These are phyloP conservation scores for Physcomitrellopsis africana DNA, from an alignment of 225 moss, liverwort and hornwort genomes.

Conservation along the genomic window DNA sequence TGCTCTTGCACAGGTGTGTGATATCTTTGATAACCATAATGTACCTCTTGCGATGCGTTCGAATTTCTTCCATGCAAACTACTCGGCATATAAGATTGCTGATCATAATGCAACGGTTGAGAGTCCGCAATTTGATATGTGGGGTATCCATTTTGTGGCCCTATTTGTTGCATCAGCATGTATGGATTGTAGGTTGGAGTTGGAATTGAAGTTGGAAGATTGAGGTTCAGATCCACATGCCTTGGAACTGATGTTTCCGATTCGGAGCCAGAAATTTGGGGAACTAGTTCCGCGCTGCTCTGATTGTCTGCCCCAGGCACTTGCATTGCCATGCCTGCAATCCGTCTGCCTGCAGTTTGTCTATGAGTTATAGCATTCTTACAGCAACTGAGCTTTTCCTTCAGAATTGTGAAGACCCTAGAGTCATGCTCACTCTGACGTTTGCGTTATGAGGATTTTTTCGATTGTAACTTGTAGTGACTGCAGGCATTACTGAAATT, in stretches of 20 bases:
- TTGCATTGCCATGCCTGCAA: conserved; percentile 40
- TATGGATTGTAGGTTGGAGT: conserved; percentile 42
- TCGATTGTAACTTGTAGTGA: conserved; percentile 2
- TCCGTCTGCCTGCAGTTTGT: neutral
- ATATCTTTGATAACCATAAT: conserved; percentile 35
- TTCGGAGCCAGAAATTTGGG: conserved; percentile 25
- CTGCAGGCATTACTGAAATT: conserved; percentile 1
- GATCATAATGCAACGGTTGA: conserved; percentile 33
- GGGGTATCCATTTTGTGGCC: conserved; percentile 29
- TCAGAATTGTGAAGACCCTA: neutral
- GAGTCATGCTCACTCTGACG: conserved; percentile 16
- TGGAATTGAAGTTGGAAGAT: conserved; percentile 32
- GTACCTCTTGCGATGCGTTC: conserved; percentile 34
- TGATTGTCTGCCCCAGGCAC: conserved; percentile 29
- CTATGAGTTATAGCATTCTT: neutral
- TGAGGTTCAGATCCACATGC: conserved; percentile 32
- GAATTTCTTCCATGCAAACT: conserved; percentile 29
- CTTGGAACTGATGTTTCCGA: conserved; percentile 39
- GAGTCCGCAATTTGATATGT: conserved; percentile 29
- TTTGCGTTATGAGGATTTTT: conserved; percentile 5
- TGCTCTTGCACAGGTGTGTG: conserved; percentile 37
- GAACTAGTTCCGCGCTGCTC: conserved; percentile 35
- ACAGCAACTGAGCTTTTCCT: neutral
- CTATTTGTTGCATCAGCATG: conserved; percentile 40
- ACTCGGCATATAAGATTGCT: conserved; percentile 33